Evolutionary conservation across 345 rosid species (phyloP), one percentile per base, ranked within the genome.

Genomic region (Dovyalis caffra): DNA sequence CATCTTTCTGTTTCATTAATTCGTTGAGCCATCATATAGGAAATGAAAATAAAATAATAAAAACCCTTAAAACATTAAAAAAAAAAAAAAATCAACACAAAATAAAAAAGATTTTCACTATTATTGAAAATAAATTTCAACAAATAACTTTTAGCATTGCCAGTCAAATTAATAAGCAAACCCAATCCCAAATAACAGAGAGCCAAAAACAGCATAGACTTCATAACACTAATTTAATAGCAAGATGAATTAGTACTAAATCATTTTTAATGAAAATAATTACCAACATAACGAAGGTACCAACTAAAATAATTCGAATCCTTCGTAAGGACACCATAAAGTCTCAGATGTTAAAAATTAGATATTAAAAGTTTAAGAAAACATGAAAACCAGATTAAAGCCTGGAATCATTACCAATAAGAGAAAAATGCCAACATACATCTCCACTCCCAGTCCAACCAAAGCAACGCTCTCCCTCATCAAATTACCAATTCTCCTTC

Each of bases 401-500:
- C 68, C 73, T 70, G 66, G 53, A 69, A 43, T 53, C 61, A 71
- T 78, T 76, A 77, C 78, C 83, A 81, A 74, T 72, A 75, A 65
- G 70, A 63, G 45, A 57, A 64, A 23, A 20, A 56, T 57, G 78
- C 14, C 58, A 74, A 57, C 40, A 74, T 29, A 53, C 37, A 45
- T 38, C 23, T 25, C 51, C n/a, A 33, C 65, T 69, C 63, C 7
- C 5, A 15, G 45, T 6, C 33, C 60, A 63, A 64, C 60, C 60
- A n/a, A 56, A 8, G n/a, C 28, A 56, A n/a, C 66, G 4, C 74
- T 68, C 26, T 51, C 26, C 38, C 37, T 60, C 38, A 14, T 25
- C 18, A 35, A 38, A 10, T 69, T 67, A 81, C 65, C 69, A 79
- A 16, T 81, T 85, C 77, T 86, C 88, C 74, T 89, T 91, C 64